Evolutionary conservation across 2,329 filamentous ascomycete species (phyloP).

Genomic region (Chaetomium olivaceum): DNA sequence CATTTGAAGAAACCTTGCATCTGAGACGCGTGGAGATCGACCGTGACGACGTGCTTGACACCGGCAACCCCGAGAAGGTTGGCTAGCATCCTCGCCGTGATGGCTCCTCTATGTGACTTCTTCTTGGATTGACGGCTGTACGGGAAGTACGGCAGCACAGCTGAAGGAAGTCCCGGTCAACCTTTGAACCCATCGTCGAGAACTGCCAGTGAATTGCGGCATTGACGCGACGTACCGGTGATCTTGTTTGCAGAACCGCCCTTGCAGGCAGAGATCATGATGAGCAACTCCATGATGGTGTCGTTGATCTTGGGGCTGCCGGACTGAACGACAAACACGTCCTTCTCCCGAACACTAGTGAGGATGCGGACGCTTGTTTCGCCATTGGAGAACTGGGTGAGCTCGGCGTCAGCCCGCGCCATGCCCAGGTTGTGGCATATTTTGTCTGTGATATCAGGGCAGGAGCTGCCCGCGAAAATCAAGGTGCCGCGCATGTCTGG

Average conservation of each 20-base stretch:
- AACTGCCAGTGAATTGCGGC: background rate
- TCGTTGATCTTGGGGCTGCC: slow-evolving; percentile 96
- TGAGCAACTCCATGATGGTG: slow-evolving; percentile 97
- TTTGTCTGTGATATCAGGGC: slow-evolving; percentile 62
- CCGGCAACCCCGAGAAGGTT: slow-evolving; percentile 92
- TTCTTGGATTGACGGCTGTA: slow-evolving; percentile 99
- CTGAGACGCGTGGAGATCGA: slow-evolving; percentile 95
- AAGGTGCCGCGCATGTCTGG: slow-evolving; percentile 61
- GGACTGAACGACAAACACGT: slow-evolving; percentile 98
- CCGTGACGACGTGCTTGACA: slow-evolving; percentile 95
- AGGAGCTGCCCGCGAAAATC: slow-evolving; percentile 68
- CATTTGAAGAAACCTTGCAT: slow-evolving; percentile 99
- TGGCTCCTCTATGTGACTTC: slow-evolving; percentile 93
- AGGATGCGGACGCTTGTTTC: slow-evolving; percentile 70
- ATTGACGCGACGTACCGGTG: slow-evolving; percentile 65
- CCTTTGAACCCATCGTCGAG: background rate
- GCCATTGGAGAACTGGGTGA: slow-evolving; percentile 71
- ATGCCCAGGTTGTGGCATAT: slow-evolving; percentile 70
- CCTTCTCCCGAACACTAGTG: slow-evolving; percentile 87
- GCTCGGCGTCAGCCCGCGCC: slow-evolving; percentile 63
- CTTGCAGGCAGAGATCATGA: slow-evolving; percentile 99
- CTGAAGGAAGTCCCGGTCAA: slow-evolving; percentile 45
- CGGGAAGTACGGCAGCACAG: slow-evolving; percentile 93
- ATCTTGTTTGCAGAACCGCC: slow-evolving; percentile 95
- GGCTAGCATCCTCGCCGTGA: slow-evolving; percentile 94